Conservation (phyloP, 2,329 filamentous ascomycete genomes). For the Aphanoascus verrucosus region DNA sequence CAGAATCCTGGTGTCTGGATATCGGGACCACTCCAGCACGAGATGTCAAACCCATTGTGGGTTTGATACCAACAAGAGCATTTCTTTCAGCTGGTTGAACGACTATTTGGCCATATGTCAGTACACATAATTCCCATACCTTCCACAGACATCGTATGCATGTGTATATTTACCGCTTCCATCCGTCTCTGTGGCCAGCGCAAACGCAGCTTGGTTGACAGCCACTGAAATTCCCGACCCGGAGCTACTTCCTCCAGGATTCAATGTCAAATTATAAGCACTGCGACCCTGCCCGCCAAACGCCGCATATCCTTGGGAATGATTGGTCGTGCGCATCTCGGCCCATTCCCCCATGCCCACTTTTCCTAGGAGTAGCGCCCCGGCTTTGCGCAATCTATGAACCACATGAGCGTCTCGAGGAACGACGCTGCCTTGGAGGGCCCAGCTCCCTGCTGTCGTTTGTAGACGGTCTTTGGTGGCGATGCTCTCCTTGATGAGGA, state of each 20-base stretch:
- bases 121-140: conserved; percentile 3
- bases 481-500: conserved; percentile 64
- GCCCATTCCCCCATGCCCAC: conserved; percentile 64
- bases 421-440: conserved; percentile 54
- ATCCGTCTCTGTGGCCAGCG: conserved; percentile 65
- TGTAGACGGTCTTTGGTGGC: conserved; percentile 59
- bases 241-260: conserved; percentile 58
- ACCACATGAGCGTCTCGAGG: conserved; percentile 60
- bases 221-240: conserved; percentile 56
- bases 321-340: conserved; percentile 56
- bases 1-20: conserved; percentile 55
- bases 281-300: conserved; percentile 54
- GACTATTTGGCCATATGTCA: conserved; percentile 31
- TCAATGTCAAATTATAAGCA: conserved; percentile 59
- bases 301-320: conserved; percentile 56
- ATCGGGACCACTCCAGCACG: conserved; percentile 56
- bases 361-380: conserved; percentile 61
- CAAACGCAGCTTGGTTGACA: conserved; percentile 52
- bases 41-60: conserved; percentile 63
- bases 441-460: conserved; percentile 61
- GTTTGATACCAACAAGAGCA: conserved; percentile 61
- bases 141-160: no score
- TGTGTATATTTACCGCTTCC: conserved; percentile 46
- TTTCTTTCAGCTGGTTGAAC: conserved; percentile 63
- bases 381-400: conserved; percentile 49